A percentile compares a stretch with the other conserved stretches of the same genome.
Evolutionary conservation across 441 rosid species (phyloP).

Genomic region (Biscutella auriculata): DNA sequence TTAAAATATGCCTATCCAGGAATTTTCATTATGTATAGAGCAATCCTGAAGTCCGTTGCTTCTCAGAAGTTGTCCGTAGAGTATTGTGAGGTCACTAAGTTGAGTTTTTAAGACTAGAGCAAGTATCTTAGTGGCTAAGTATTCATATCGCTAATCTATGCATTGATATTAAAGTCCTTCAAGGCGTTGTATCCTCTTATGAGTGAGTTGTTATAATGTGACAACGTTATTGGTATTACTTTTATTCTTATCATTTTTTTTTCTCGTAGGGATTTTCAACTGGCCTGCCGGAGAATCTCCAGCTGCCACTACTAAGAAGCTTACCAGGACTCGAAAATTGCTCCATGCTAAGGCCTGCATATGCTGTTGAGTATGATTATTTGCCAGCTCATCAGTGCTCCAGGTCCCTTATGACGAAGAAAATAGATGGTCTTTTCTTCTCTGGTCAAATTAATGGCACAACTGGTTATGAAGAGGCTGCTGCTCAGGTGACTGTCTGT

Average conservation of each 20-base stretch:
- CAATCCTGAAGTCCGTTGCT: slow-evolving; percentile 1
- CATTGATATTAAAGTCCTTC: not conserved
- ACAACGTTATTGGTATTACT: not conserved
- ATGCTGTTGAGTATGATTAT: slow-evolving; percentile 97
- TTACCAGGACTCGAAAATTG: slow-evolving; percentile 96
- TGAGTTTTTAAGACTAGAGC: not conserved
- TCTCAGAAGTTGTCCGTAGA: not conserved
- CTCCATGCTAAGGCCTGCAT: slow-evolving; percentile 93
- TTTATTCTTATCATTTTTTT: slow-evolving; percentile 6
- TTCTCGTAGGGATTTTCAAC: slow-evolving; percentile 81
- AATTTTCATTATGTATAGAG: not conserved
- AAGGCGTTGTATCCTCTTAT: not conserved
- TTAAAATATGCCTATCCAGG: not conserved
- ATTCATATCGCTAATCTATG: not conserved
- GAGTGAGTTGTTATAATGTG: not conserved
- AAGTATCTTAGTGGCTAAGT: not conserved
- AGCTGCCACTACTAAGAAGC: slow-evolving; percentile 85
- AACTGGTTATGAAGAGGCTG: slow-evolving; percentile 99
- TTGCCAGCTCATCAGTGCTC: slow-evolving; percentile 90
- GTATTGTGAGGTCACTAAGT: not conserved
- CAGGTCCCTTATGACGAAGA: slow-evolving; percentile 94
- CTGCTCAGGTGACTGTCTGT: slow-evolving; percentile 67
- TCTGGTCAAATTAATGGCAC: slow-evolving; percentile 99
- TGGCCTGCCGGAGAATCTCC: slow-evolving; percentile 88
- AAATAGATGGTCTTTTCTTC: slow-evolving; percentile 85